These are phyloP conservation scores for Protoeuglena noctilucae DNA, from an alignment of 139 green algal genomes.

Conservation along the genomic window DNA sequence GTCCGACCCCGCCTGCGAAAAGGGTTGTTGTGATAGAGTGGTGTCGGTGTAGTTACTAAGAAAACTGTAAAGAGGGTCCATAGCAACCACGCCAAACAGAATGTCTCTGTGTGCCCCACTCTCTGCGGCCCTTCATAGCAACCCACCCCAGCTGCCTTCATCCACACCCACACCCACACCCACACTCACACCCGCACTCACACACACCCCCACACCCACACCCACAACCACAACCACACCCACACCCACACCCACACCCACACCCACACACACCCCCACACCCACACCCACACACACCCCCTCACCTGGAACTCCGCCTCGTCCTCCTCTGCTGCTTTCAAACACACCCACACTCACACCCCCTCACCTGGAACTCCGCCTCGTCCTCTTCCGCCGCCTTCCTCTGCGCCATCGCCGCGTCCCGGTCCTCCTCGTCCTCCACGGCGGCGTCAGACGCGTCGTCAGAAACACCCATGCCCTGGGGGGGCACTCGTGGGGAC, in stretches of 20 bases:
- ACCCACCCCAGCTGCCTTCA: too few species aligned
- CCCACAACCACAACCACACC: neutral
- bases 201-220: constrained; percentile 4
- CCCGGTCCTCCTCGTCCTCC: constrained; percentile 48
- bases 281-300: neutral
- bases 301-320: neutral
- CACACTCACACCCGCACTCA: neutral
- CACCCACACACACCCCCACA: neutral
- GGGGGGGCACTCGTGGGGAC: too few species aligned
- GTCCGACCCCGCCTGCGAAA: too few species aligned
- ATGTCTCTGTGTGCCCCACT: too few species aligned
- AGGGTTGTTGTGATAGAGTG: too few species aligned
- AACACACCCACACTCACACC: neutral
- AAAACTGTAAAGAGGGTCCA: too few species aligned
- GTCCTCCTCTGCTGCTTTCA: neutral
- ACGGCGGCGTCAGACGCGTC: neutral
- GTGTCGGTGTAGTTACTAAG: too few species aligned
- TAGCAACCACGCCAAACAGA: too few species aligned
- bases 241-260: neutral
- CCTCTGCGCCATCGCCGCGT: constrained; percentile 29
- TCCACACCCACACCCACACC: too few species aligned
- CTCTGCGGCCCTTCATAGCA: too few species aligned
- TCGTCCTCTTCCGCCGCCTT: constrained; percentile 33
- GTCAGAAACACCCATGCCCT: neutral
- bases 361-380: constrained; percentile 23